phyloP scores from a whole-genome alignment of 169 alveolate genomes.

The Cryptosporidium viatorum region DNA sequence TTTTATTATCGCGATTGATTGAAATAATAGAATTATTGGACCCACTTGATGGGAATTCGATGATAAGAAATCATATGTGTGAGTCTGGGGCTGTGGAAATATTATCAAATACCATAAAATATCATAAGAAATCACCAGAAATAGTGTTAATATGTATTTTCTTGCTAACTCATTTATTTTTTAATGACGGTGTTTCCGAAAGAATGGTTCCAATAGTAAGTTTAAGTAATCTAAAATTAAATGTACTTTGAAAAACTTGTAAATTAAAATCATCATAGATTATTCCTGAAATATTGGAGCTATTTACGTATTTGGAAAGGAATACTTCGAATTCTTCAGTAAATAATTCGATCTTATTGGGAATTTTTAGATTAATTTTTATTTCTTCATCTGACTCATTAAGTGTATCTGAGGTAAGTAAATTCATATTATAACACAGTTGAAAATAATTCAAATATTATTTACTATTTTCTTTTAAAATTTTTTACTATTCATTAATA shows the following conservation, averaged over 20 bases:
- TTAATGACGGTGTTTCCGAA: constrained; percentile 67
- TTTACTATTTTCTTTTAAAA: neutral
- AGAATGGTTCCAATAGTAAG: constrained; percentile 45
- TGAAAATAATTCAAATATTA: neutral
- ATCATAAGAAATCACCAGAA: constrained; percentile 28
- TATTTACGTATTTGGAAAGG: neutral
- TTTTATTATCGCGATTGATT: constrained; percentile 49
- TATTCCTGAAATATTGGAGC: constrained; percentile 53
- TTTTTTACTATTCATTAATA: neutral
- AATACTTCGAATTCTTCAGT: neutral
- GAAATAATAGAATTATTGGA: constrained; percentile 50
- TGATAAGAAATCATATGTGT: constrained; percentile 34
- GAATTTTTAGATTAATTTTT: constrained; percentile 52
- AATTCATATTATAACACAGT: neutral
- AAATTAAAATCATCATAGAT: neutral
- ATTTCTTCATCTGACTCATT: constrained; percentile 61
- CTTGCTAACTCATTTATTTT: constrained; percentile 23
- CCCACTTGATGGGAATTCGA: constrained; percentile 60
- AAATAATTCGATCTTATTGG: constrained; percentile 29
- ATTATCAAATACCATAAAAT: constrained; percentile 9
- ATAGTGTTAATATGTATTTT: constrained; percentile 34
- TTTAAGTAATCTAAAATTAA: neutral
- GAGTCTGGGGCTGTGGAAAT: constrained; percentile 70
- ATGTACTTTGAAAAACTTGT: neutral
- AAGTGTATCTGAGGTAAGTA: constrained; percentile 55